Base-by-base conservation (phyloP, 2,329 filamentous ascomycete species). In the Sporothrix curviconia region DNA sequence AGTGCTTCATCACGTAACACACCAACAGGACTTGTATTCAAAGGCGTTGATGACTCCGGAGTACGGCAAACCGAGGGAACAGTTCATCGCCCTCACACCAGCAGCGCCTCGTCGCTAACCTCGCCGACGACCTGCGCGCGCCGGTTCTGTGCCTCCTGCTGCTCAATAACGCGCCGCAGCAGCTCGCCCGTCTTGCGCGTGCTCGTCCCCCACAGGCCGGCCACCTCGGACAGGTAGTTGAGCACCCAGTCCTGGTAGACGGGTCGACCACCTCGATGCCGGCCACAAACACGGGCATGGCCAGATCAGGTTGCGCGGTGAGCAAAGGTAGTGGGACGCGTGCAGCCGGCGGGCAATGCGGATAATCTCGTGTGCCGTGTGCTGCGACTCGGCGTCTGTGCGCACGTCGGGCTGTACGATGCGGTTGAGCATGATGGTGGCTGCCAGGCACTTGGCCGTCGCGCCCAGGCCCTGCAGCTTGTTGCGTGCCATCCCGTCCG, bases 261-360 rank as follows among this genome's bases (percentile, higher is more conserved):
- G 42, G 60, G 50, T 66, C 64, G 14, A 57, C 56, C n/a, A 63
- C 52, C 52, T 66, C 63, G 17, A 66, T 63, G 36, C 64, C 61
- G 4, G 64, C 63, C 7, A 64, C 56, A 34, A 65, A 64, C 12
- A 65, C 39, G 9, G 63, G 60, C 44, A 64, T 55, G 15, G 61
- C 64, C 63, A 64, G 3, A 64, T 46, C 5, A 60, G 53, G 52
- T 52, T 56, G 17, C 52, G 56, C 11, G 59, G 59, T 12, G 25
- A 44, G 39, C 28, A 32, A 7, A 43, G 44, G 46, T 3, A 12
- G 3, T 54, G 54, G 4, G 49, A n/a, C 34, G 46, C 25, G 36
- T 40, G 47, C 28, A 61, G 37, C 34, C 46, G 25, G 6, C 55
- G 50, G 9, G 57, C 59, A 39, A 61, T 61, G 8, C 47, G 54